Base-by-base conservation (phyloP, 2,329 filamentous ascomycete species). In the Bipolaris oryzae region DNA sequence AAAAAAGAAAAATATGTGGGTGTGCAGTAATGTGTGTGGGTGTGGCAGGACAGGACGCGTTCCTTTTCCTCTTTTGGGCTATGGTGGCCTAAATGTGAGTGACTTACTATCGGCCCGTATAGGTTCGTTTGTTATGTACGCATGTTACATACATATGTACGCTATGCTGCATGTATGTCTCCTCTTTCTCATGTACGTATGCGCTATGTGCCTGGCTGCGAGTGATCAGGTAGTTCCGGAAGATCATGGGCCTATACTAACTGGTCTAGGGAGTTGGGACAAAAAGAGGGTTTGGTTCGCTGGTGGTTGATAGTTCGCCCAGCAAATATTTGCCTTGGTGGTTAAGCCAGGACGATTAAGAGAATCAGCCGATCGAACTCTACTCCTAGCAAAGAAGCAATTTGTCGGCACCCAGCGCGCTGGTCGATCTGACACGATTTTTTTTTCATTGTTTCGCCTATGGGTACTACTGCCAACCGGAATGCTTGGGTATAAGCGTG, bases 401-500 rank as follows among this genome's bases (percentile, higher is more conserved):
- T 13, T 23, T 7, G 13, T 16, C 25, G 13, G 31, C 44, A 20
- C 33, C 44, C 44, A 47, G 35, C 20, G 21, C 9, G 31, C 18
- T 34, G 20, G 25, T 7, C 18, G 20, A 47, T 37, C 44, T 47
- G 44, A n/a, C 44, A 21, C 37, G 44, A 37, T 13, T 35, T 37
- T 44, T 43, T 42, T n/a, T 31, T 44, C 23, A 7, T n/a, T 34
- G 16, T 13, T 7, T 20, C 33, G 33, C 31, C 18, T 37, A 6
- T 21, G 44, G 31, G 31, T 16, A 37, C 23, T 25, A 25, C 16
- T 47, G 31, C 44, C 31, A 34, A 23, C 44, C 13, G 35, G 9
- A 21, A 47, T 47, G 31, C 20, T 20, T 37, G 44, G 31, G 33
- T 33, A 47, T 47, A 47, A 47, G 44, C 44, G 13, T 47, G 44